Percentiles rank a stretch among this genome's conserved stretches.
Evolutionary conservation across 2,329 filamentous ascomycete species (phyloP).

Genomic region (Cladophialophora immunda): DNA sequence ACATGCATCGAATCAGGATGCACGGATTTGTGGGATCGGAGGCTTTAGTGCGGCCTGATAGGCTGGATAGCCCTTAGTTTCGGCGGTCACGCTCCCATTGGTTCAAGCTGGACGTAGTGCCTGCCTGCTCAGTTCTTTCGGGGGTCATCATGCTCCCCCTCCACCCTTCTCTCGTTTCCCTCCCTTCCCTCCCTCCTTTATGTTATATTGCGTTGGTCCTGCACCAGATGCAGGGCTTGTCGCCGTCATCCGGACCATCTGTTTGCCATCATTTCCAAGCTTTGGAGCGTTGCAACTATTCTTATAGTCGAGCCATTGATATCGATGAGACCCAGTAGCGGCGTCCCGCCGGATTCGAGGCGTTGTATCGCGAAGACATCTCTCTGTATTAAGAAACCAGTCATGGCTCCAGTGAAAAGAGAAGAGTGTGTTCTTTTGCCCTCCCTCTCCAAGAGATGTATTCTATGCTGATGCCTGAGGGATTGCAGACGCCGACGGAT

Average conservation of each 20-base stretch:
- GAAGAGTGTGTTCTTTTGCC: conserved; percentile 10
- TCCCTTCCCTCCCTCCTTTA: conserved; percentile 9
- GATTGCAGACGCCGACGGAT: conserved; percentile 21
- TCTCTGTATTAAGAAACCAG: background rate
- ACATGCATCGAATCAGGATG: conserved; percentile 7
- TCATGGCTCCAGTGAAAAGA: background rate
- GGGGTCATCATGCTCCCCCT: conserved; percentile 4
- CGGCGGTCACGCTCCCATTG: background rate
- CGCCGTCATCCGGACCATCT: background rate
- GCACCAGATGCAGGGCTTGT: background rate
- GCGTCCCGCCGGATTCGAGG: background rate
- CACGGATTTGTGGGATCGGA: background rate
- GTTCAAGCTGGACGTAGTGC: background rate
- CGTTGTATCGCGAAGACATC: background rate
- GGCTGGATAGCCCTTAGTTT: background rate
- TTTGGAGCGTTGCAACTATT: background rate
- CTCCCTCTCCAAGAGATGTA: background rate
- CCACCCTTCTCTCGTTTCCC: background rate
- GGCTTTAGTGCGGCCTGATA: background rate
- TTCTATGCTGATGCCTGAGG: background rate
- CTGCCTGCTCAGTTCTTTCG: background rate
- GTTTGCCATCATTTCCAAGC: background rate
- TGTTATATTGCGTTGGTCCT: background rate
- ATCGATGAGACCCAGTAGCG: background rate
- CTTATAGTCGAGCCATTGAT: background rate